A percentile compares a stretch with the other conserved stretches of the same genome.
Conservation (phyloP, 164 flowering plant species). For the Magnolia sinica region DNA sequence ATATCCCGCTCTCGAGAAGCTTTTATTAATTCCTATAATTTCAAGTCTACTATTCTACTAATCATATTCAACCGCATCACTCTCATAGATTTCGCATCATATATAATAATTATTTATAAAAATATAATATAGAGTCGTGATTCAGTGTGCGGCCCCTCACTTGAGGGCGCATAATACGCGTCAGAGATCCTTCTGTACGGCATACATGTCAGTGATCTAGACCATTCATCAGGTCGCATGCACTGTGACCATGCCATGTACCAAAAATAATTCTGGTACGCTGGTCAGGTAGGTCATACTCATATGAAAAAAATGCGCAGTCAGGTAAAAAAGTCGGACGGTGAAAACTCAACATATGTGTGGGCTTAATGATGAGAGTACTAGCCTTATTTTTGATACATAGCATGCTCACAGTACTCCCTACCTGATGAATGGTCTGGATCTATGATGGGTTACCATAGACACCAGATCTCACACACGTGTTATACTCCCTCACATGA, state of each 20-base stretch:
- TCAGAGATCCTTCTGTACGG: background rate
- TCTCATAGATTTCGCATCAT: background rate
- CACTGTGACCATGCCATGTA: background rate
- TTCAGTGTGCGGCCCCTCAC: background rate
- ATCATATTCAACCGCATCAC: background rate
- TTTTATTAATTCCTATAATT: background rate
- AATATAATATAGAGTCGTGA: background rate
- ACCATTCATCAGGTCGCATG: background rate
- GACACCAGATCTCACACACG: background rate
- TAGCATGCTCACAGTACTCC: background rate
- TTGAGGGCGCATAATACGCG: background rate
- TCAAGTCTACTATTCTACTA: background rate
- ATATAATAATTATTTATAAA: too few relatives aligned
- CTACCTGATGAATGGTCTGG: background rate
- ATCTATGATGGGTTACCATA: background rate
- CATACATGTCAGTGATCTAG: background rate
- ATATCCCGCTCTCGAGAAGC: background rate
- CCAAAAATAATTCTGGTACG: background rate
- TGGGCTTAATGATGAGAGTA: too few relatives aligned
- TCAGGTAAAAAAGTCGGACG: background rate
- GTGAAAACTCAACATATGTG: background rate
- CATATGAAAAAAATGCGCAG: background rate
- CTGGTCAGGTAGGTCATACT: background rate
- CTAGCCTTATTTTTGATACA: too few relatives aligned
- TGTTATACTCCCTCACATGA: background rate